Conservation (phyloP, 306 rosid species). For the Sindora glabra region DNA sequence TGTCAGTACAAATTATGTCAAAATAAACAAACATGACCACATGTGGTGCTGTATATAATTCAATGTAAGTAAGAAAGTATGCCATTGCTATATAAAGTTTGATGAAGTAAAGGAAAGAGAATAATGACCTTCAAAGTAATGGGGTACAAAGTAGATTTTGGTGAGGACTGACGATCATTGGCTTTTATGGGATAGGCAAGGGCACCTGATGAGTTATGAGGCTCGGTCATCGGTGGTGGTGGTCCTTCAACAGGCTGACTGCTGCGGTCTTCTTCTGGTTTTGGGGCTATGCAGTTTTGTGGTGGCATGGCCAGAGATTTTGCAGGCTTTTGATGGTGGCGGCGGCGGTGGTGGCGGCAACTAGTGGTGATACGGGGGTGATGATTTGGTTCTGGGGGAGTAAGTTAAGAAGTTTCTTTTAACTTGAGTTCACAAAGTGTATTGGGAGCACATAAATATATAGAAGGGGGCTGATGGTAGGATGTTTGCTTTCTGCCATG, state of each 20-base stretch:
- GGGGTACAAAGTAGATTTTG: constrained; percentile 56
- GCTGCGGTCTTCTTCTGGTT: constrained; percentile 27
- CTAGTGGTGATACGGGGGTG: constrained; percentile 13
- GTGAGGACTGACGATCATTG: constrained; percentile 38
- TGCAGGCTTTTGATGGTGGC: constrained; percentile 1
- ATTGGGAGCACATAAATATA: constrained; percentile 37
- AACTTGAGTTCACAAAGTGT: constrained; percentile 28
- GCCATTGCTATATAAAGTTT: background rate
- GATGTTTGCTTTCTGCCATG: constrained; percentile 23
- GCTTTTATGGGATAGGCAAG: constrained; percentile 33
- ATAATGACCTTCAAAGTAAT: constrained; percentile 65
- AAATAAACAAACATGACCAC: background rate
- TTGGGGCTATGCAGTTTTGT: constrained; percentile 46
- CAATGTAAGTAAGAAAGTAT: constrained; percentile 10
- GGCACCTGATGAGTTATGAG: constrained; percentile 37
- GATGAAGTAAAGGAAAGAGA: background rate
- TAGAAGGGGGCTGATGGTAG: constrained; percentile 16
- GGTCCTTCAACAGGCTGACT: constrained; percentile 20
- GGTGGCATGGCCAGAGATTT: constrained; percentile 40
- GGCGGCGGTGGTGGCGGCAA: background rate
- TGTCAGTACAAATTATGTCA: constrained; percentile 1
- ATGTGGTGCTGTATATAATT: background rate
- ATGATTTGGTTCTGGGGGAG: background rate
- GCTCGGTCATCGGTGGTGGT: constrained; percentile 40
- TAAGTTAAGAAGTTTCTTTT: constrained; percentile 45